Evolutionary conservation across 805 yeast species (phyloP), one percentile per base, ranked within the genome.

Genomic region (Wickerhamiella lipophila): DNA sequence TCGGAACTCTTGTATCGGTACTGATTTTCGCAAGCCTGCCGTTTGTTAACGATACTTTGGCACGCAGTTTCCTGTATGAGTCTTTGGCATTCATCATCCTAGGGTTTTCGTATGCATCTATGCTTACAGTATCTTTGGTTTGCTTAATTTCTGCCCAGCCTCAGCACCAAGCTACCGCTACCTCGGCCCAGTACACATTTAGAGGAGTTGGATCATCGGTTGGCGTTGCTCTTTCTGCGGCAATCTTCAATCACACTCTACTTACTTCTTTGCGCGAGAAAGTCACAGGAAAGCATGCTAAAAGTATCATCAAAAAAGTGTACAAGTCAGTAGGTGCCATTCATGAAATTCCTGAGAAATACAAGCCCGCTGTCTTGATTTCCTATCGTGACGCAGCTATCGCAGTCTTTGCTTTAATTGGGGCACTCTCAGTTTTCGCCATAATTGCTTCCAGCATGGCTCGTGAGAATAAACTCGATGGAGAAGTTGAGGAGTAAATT

Each of bases 101-200:
- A 5, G 86, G 92, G 9, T 67, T 76, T 36, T 84, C 83, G 0
- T 77, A 80, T 55, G 77, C 94, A 0, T 67, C 75, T 3, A 70
- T 78, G 62, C 69, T 84, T 52, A 83, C 94, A 0, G 76, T 83
- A 2, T 78, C 88, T 0, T 66, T 85, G 43, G 64, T 85, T 36
- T 83, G 94, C 0, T 70, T 84, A 64, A 81, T 85, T 49, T 79
- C 92, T 0, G 92, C 81, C 2, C 79, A 82, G 8, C 63, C 69
- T 18, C 71, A 74, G 47, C 75, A 72, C 58, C 95, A 85, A 62
- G 95, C 96, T 1, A 74, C 86, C 18, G 81, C 89, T 1, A 87
- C 96, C 0, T 83, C 94, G 0, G 83, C 88, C 50, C 94, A 85
- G 59, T 87, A 88, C 62, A 87, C 88, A 0, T 85, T 83, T 68